Evolutionary conservation across 2,329 filamentous ascomycete species (phyloP), one percentile per base, ranked within the genome.

Genomic region (Fusarium foetens): DNA sequence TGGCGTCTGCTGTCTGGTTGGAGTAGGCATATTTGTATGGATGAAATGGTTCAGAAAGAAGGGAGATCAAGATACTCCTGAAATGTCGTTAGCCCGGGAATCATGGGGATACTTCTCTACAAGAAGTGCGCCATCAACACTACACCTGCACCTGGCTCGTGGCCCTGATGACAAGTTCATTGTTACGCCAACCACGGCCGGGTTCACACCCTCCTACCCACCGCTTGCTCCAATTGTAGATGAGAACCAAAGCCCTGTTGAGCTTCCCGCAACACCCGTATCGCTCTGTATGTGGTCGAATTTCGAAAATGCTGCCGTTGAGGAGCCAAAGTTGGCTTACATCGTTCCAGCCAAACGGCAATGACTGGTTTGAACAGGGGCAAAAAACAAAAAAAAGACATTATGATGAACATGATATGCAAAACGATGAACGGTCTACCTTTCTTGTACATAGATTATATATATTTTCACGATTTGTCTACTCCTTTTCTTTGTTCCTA

Each of bases 211-310:
- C 29, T 57, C 62, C 17, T 38, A 41, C 11, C 64, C 61, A 19
- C 66, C 66, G 11, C 59, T 72, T 27, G 49, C 43, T 29, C 55
- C 46, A 25, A 48, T 39, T 27, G 29, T 45, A 19, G 46, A 55
- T 23, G 58, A 66, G 21, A 45, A 65, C 8, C 58, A 66, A 35
- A 69, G 70, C 25, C 76, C 75, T 17, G 70, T 76, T 21, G 76
- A 77, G 55, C 73, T 77, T 27, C 76, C 76, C 5, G 76, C 76
- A 17, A 77, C 76, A 13, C 76, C 76, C 14, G 76, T 77, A 11
- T 77, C 76, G 21, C 68, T 76, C 36, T 77, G 73, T n/a, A 77
- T 76, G 72, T 77, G 76, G 76, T 70, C 66, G 46, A 64, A 72
- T 19, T 58, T 77, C 12, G 76, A 77, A 58, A 61, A 76, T 27